Evolutionary conservation across 1,284 basidiomycete genomes (phyloP).

Genomic region (Mixia osmundae): DNA sequence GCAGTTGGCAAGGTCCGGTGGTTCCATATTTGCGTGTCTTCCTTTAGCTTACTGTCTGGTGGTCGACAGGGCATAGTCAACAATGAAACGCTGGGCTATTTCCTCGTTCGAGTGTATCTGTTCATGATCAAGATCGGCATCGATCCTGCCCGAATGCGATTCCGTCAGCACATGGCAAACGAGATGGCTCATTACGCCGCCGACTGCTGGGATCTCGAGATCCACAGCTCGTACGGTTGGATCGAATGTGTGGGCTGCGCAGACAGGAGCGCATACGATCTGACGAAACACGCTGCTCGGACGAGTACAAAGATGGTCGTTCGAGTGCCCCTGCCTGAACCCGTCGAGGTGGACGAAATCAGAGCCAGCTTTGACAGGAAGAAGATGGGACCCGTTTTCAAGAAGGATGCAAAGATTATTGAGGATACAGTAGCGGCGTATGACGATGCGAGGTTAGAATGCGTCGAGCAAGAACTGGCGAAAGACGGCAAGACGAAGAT

Average conservation of each 20-base stretch:
- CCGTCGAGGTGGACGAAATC: constrained; percentile 46
- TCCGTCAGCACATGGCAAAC: constrained; percentile 89
- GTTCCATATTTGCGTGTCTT: background rate
- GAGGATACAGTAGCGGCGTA: constrained; percentile 44
- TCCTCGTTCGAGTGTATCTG: constrained; percentile 72
- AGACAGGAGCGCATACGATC: constrained; percentile 86
- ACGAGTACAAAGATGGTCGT: constrained; percentile 29
- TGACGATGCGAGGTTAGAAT: constrained; percentile 42
- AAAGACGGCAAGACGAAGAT: constrained; percentile 24
- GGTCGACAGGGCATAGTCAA: constrained; percentile 48
- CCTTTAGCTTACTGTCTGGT: background rate
- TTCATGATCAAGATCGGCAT: constrained; percentile 88
- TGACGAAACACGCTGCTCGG: constrained; percentile 32
- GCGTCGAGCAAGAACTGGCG: constrained; percentile 45
- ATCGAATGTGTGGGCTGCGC: constrained; percentile 99
- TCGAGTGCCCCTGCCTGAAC: constrained; percentile 60
- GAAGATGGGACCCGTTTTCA: constrained; percentile 67
- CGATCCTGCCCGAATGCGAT: constrained; percentile 58
- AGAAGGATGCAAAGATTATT: constrained; percentile 51
- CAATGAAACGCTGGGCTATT: constrained; percentile 94
- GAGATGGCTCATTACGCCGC: constrained; percentile 99
- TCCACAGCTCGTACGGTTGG: constrained; percentile 85
- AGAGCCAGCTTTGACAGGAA: constrained; percentile 70
- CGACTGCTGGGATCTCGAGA: constrained; percentile 99
- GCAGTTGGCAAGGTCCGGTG: constrained; percentile 37